These are phyloP conservation scores for Prosopis cineraria DNA, from an alignment of 306 rosid species.

Conservation along the genomic window DNA sequence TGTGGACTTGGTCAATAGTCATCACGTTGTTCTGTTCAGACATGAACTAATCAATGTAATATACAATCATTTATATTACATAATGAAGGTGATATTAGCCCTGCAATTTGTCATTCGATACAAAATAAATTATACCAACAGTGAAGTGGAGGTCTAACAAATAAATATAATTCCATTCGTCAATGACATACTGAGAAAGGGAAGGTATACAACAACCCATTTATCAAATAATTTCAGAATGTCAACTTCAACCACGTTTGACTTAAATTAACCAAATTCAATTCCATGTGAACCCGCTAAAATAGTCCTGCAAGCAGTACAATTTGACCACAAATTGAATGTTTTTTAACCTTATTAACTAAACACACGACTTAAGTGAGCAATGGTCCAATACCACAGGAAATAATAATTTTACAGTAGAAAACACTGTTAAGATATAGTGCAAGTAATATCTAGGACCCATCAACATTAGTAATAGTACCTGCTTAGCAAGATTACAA, in stretches of 20 bases:
- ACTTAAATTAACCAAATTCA: background rate
- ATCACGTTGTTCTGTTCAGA: background rate
- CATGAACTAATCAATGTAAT: background rate
- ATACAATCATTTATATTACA: background rate
- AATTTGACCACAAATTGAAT: background rate
- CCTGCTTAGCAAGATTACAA: constrained; percentile 95
- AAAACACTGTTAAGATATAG: background rate
- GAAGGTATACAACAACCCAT: background rate
- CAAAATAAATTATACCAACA: background rate
- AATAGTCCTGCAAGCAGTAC: background rate
- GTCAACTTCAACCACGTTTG: background rate
- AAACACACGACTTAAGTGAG: background rate
- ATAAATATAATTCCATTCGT: background rate
- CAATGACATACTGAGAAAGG: background rate
- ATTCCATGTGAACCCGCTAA: background rate
- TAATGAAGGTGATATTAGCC: background rate
- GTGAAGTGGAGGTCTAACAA: background rate
- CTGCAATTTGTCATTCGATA: background rate
- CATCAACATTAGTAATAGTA: constrained; percentile 21
- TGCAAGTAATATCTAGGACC: background rate
- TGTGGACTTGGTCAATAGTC: background rate
- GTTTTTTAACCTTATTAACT: background rate
- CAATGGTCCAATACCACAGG: background rate
- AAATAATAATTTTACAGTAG: background rate
- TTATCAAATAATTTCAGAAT: background rate